These are phyloP conservation scores for Pichia sp. DNA, from an alignment of 1,139 yeast genomes.

Conservation along the genomic window DNA sequence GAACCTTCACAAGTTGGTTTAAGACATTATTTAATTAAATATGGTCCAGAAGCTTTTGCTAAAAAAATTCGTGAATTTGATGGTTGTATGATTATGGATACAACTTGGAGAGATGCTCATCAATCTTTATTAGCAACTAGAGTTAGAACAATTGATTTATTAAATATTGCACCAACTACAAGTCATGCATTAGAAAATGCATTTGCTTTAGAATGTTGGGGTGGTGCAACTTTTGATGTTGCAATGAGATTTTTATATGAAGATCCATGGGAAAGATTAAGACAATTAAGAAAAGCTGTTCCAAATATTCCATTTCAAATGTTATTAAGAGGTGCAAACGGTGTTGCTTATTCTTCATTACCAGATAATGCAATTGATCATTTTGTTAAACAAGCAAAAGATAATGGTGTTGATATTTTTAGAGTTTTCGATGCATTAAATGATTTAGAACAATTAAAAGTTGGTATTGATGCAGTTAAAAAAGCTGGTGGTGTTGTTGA, in stretches of 20 bases:
- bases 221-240: slow-evolving; percentile 99
- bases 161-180: slow-evolving; percentile 90
- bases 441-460: slow-evolving; percentile 92
- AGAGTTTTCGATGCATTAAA: slow-evolving; percentile 97
- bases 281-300: slow-evolving; percentile 78
- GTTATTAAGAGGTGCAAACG: slow-evolving; percentile 98
- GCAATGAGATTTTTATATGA: slow-evolving; percentile 97
- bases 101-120: slow-evolving; percentile 99
- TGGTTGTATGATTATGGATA: slow-evolving; percentile 92
- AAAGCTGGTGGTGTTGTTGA: slow-evolving; percentile 99
- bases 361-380: slow-evolving; percentile 99
- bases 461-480: slow-evolving; percentile 96
- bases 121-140: slow-evolving; percentile 97
- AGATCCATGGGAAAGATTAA: slow-evolving; percentile 97
- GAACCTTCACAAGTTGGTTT: slow-evolving; percentile 66
- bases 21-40: slow-evolving; percentile 78
- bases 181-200: slow-evolving; percentile 87
- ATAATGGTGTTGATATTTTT: slow-evolving; percentile 93
- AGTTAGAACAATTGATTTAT: slow-evolving; percentile 87
- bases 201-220: slow-evolving; percentile 98
- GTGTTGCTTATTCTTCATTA: slow-evolving; percentile 94
- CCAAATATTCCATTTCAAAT: slow-evolving; percentile 99
- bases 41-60: slow-evolving; percentile 89
- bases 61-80: slow-evolving; percentile 74
- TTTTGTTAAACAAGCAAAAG: slow-evolving; percentile 89